Conservation (phyloP, 306 rosid genomes). For the Lathyrus tuberosus region DNA sequence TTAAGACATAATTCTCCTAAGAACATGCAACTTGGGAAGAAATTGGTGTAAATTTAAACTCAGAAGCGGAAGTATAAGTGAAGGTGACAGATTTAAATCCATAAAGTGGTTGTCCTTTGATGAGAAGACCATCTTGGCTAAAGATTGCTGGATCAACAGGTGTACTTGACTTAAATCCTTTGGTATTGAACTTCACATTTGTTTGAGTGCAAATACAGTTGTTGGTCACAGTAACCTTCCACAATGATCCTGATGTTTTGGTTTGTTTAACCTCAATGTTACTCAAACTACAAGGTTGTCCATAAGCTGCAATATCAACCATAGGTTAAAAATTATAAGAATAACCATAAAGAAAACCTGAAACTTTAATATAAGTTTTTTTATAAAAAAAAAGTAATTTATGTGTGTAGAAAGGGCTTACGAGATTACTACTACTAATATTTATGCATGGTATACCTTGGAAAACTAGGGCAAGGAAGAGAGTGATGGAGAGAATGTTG, state of each 20-base stretch:
- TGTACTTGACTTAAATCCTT: not conserved
- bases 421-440: no score
- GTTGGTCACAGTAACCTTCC: conserved; percentile 19
- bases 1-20: not conserved
- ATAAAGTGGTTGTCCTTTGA: not conserved
- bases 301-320: conserved; percentile 11
- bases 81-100: not conserved
- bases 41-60: conserved; percentile 10
- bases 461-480: conserved; percentile 27
- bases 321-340: not conserved
- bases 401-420: no score
- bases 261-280: not conserved
- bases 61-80: conserved; percentile 7
- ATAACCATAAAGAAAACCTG: no score
- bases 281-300: not conserved
- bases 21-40: conserved; percentile 18
- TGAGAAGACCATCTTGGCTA: conserved; percentile 9
- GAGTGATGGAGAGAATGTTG: conserved; percentile 21
- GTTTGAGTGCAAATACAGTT: not conserved
- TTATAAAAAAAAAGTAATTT: no score
- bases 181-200: conserved; percentile 4
- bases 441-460: conserved; percentile 14
- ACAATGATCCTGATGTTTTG: not conserved
- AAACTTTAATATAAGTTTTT: no score
- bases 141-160: conserved; percentile 21